Evolutionary conservation across 2,329 filamentous ascomycete genomes (phyloP).

Genomic region (Chaetomiaceae sp.): DNA sequence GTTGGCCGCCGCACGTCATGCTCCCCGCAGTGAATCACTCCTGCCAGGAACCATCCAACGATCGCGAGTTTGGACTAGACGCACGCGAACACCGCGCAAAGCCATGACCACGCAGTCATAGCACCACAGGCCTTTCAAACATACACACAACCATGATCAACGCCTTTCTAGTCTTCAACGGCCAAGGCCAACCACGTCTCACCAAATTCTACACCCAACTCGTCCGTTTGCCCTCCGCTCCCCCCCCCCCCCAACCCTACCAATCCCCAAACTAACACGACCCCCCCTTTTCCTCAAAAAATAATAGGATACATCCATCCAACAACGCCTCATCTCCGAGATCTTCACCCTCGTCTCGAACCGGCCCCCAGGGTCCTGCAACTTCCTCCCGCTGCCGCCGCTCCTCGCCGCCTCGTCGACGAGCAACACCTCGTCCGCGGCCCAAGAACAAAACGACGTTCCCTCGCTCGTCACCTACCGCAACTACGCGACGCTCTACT

Average conservation of each 20-base stretch:
- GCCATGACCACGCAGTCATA: not conserved
- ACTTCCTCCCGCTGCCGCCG: constrained; percentile 81
- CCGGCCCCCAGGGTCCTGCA: constrained; percentile 86
- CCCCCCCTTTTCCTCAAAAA: not conserved
- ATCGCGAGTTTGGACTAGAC: not conserved
- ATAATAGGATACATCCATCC: constrained; percentile 90
- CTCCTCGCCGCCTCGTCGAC: constrained; percentile 60
- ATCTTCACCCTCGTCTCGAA: constrained; percentile 96
- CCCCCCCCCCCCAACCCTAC: not conserved
- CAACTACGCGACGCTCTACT: constrained; percentile 96
- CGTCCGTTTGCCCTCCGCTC: constrained; percentile 42
- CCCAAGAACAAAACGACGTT: constrained; percentile 73
- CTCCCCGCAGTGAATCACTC: not conserved
- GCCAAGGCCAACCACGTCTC: constrained; percentile 90
- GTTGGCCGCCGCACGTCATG: constrained; percentile 14
- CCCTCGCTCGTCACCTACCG: constrained; percentile 96
- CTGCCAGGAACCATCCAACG: not conserved
- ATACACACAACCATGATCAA: constrained; percentile 72
- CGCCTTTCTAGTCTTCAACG: constrained; percentile 97
- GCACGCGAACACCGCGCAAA: not conserved
- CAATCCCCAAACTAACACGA: not conserved
- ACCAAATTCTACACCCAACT: constrained; percentile 99
- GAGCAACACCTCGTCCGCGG: constrained; percentile 58
- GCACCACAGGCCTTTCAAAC: not conserved
- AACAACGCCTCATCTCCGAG: constrained; percentile 93